Conservation (phyloP, 2,329 filamentous ascomycete species). For the Microcyclospora pomicola region DNA sequence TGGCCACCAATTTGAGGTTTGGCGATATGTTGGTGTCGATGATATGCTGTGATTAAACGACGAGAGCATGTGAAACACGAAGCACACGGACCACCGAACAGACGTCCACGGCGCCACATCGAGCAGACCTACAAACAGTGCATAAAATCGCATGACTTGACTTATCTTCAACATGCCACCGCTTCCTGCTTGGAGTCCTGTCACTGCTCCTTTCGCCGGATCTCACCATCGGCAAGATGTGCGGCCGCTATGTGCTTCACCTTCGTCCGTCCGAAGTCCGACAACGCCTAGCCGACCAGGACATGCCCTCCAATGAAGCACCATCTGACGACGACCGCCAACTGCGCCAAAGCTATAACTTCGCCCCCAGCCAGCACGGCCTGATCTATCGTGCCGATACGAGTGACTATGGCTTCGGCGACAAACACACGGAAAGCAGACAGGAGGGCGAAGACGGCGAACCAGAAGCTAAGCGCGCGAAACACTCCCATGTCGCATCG, state of each 20-base stretch:
- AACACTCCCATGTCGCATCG: conserved; percentile 10
- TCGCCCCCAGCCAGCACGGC: conserved; percentile 76
- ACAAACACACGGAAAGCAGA: conserved; percentile 5
- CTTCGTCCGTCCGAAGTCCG: conserved; percentile 59
- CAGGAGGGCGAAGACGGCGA: conserved; percentile 14
- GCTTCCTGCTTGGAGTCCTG: too few relatives aligned
- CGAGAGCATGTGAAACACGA: too few relatives aligned
- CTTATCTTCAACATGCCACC: too few relatives aligned
- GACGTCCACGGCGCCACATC: too few relatives aligned
- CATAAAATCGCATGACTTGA: too few relatives aligned
- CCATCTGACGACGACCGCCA: conserved; percentile 64
- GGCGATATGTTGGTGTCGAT: too few relatives aligned
- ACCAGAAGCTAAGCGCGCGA: conserved; percentile 13
- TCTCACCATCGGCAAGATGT: conserved; percentile 36
- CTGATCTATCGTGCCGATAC: conserved; percentile 71
- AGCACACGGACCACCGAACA: too few relatives aligned
- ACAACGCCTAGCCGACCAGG: conserved; percentile 55
- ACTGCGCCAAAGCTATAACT: conserved; percentile 72
- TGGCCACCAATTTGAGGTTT: too few relatives aligned
- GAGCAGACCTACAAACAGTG: too few relatives aligned
- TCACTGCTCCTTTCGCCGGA: too few relatives aligned
- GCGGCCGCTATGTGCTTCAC: conserved; percentile 49
- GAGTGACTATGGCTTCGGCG: conserved; percentile 44
- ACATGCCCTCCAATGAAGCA: conserved; percentile 58
- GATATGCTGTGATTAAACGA: too few relatives aligned